Percentiles rank a stretch among this genome's conserved stretches.
Conservation (phyloP, 441 rosid species). For the Corymbia calophylla region DNA sequence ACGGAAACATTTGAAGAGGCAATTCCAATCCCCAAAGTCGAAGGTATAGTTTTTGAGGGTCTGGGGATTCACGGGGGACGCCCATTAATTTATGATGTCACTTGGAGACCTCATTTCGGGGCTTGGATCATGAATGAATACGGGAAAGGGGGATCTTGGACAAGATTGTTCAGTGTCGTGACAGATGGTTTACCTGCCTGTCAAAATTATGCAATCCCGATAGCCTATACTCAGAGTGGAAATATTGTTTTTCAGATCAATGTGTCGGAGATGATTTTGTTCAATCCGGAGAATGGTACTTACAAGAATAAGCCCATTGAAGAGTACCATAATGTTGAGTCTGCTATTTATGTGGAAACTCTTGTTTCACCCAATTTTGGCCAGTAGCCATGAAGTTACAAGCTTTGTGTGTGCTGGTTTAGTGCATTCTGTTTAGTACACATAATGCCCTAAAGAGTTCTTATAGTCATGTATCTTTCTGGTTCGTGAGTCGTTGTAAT, state of each 20-base stretch:
- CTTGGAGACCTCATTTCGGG: not conserved
- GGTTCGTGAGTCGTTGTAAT: fast-evolving
- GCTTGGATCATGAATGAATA: not conserved
- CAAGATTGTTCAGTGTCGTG: not conserved
- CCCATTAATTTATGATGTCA: not conserved
- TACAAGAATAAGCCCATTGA: not conserved
- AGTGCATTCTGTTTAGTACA: not conserved
- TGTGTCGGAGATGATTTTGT: not conserved
- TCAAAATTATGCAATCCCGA: not conserved
- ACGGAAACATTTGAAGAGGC: not conserved
- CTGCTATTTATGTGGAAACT: not conserved
- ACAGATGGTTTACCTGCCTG: not conserved
- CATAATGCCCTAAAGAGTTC: not conserved
- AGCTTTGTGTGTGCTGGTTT: not conserved
- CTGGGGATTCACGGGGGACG: not conserved
- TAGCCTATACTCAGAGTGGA: not conserved
- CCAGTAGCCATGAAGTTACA: not conserved
- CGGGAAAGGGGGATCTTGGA: not conserved
- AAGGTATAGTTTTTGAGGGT: not conserved
- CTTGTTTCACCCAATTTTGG: not conserved
- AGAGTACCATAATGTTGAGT: not conserved
- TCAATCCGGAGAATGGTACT: not conserved
- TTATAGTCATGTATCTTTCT: not conserved
- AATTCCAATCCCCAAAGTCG: not conserved
- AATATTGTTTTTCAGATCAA: not conserved